A percentile compares a stretch with the other conserved stretches of the same genome.
Conservation (phyloP, 139 green algal species). For the Chlorella sorokiniana region DNA sequence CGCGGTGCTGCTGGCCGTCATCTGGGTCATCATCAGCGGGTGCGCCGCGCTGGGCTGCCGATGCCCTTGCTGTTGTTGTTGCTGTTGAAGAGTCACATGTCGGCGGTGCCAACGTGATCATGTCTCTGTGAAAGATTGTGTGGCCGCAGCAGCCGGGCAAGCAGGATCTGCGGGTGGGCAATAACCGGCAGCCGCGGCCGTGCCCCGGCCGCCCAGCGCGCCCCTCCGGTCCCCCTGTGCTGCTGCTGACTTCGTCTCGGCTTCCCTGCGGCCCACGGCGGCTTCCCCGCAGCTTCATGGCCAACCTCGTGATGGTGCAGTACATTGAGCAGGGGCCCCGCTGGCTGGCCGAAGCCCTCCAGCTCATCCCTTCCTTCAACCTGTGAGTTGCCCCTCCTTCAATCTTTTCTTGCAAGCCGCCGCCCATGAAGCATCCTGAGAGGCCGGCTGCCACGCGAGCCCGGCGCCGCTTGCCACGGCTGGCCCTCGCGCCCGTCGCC, state of each 20-base stretch:
- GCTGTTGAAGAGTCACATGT: conserved; percentile 11
- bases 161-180: no score
- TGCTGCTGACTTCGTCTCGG: neutral
- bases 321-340: conserved; percentile 54
- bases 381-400: conserved; percentile 11
- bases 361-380: conserved; percentile 65
- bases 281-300: conserved; percentile 56
- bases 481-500: no score
- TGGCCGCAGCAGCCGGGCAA: no score
- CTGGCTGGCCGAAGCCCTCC: conserved; percentile 41
- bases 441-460: no score
- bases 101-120: no score
- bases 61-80: conserved; percentile 25
- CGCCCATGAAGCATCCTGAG: no score
- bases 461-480: no score
- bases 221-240: neutral
- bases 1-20: conserved; percentile 41
- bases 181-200: no score
- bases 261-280: neutral
- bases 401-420: no score
- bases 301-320: conserved; percentile 68
- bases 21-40: conserved; percentile 49
- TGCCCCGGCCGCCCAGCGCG: no score
- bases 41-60: neutral
- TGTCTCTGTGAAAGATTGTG: no score